Percentiles rank a stretch among this genome's conserved stretches.
phyloP scores from a whole-genome alignment of 225 moss, liverwort and hornwort species.

The Marchantia paleacea region DNA sequence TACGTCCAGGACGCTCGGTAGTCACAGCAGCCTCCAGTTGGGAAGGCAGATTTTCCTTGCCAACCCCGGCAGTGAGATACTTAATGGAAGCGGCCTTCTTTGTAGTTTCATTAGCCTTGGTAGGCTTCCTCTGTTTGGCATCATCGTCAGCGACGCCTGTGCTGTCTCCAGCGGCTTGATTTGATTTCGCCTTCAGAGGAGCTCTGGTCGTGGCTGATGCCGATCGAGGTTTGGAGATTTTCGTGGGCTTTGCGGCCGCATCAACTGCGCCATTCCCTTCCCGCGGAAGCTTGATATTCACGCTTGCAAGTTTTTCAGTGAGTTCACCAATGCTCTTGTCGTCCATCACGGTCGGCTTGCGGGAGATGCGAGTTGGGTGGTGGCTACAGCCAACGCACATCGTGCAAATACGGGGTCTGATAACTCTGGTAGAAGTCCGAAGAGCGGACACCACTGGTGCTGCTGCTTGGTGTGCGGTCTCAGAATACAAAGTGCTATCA shows the following conservation, averaged over 20 bases:
- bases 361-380: background rate
- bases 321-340: slow-evolving; percentile 4
- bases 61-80: background rate
- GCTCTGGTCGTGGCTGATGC: background rate
- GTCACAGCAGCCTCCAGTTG: background rate
- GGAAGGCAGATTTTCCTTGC: slow-evolving; percentile 1
- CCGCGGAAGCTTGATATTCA: background rate
- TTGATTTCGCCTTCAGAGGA: background rate
- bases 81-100: background rate
- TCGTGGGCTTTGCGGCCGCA: background rate
- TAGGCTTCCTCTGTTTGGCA: background rate
- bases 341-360: background rate
- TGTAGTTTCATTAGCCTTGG: background rate
- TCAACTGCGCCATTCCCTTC: background rate
- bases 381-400: slow-evolving; percentile 4
- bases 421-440: background rate
- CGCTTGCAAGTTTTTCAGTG: background rate
- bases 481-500: background rate
- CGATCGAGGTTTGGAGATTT: background rate
- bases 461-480: background rate
- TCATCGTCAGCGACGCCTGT: background rate
- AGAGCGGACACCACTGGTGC: background rate
- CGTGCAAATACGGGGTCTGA: slow-evolving; percentile 1
- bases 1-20: background rate
- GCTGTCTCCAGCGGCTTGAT: background rate